Percentiles rank a stretch among this genome's conserved stretches.
Conservation (phyloP, 768 basidiomycete species). For the Peribolospora baueri region DNA sequence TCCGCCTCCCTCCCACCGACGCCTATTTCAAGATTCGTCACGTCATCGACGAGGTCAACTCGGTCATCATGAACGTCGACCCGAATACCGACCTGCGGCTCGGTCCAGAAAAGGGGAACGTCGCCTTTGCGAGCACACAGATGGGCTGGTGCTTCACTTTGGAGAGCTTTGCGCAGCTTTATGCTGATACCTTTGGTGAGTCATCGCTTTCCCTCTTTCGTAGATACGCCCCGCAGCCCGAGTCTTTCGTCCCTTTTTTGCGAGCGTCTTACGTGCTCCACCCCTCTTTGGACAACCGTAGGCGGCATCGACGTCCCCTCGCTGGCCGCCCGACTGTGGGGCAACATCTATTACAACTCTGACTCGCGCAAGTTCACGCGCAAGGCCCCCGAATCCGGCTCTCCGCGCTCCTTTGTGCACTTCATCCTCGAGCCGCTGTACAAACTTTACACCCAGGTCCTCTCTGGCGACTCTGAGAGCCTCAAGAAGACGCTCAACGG, state of each 20-base stretch:
- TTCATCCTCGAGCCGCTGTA: constrained; percentile 92
- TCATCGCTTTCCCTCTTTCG: not conserved
- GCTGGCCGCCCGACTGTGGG: constrained; percentile 85
- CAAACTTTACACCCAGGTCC: constrained; percentile 75
- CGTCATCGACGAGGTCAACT: constrained; percentile 95
- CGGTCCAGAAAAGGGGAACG: constrained; percentile 86
- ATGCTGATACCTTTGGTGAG: constrained; percentile 71
- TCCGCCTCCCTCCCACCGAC: constrained; percentile 81
- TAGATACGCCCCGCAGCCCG: not conserved
- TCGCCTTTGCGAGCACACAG: constrained; percentile 87
- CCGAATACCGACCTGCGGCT: constrained; percentile 66
- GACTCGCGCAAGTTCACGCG: constrained; percentile 72
- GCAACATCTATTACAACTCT: constrained; percentile 79
- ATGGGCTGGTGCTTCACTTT: constrained; percentile 97
- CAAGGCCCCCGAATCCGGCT: constrained; percentile 43
- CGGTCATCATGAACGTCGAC: constrained; percentile 74
- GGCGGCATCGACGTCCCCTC: constrained; percentile 56
- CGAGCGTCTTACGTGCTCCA: too few relatives aligned
- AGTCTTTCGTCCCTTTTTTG: not conserved
- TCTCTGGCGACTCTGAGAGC: constrained; percentile 78
- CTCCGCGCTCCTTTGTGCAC: constrained; percentile 63
- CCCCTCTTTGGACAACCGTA: constrained; percentile 10
- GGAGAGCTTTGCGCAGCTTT: constrained; percentile 82
- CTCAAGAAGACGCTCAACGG: constrained; percentile 52
- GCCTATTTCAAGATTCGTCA: constrained; percentile 99